phyloP scores from a whole-genome alignment of 2,329 filamentous ascomycete species.

The Sporothrix globosa region DNA sequence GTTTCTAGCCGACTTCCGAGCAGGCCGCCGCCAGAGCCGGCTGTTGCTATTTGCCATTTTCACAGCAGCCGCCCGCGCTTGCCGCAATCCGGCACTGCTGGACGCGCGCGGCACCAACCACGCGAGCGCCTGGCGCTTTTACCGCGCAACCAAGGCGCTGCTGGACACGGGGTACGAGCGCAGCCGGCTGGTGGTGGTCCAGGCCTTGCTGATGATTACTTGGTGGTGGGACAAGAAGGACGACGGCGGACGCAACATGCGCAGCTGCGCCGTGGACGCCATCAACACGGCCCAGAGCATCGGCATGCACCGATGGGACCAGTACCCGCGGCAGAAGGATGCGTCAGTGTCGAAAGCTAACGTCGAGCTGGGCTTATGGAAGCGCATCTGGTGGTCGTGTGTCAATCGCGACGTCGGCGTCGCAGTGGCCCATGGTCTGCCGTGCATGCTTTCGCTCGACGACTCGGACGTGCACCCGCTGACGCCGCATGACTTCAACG shows the following conservation, averaged over 20 bases:
- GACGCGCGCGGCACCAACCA: constrained; percentile 33
- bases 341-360: constrained; percentile 27
- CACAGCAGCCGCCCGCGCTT: constrained; percentile 33
- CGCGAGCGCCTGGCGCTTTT: constrained; percentile 33
- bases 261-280: constrained; percentile 34
- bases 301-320: constrained; percentile 36
- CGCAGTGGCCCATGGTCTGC: constrained; percentile 33
- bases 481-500: constrained; percentile 33
- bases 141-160: constrained; percentile 33
- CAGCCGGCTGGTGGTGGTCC: constrained; percentile 28
- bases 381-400: constrained; percentile 35
- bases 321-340: constrained; percentile 21
- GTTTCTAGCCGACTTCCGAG: constrained; percentile 33
- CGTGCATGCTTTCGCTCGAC: constrained; percentile 31
- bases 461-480: constrained; percentile 34
- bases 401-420: constrained; percentile 34
- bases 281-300: constrained; percentile 36
- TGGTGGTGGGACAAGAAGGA: constrained; percentile 37
- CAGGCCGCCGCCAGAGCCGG: constrained; percentile 29
- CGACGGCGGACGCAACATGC: constrained; percentile 35
- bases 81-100: constrained; percentile 33
- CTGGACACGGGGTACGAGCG: constrained; percentile 35
- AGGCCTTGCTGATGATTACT: constrained; percentile 34
- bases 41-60: constrained; percentile 36
- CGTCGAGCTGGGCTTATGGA: constrained; percentile 30